A percentile compares a stretch with the other conserved stretches of the same genome.
Conservation (phyloP, 805 yeast genomes). For the Starmerella etchellsii region DNA sequence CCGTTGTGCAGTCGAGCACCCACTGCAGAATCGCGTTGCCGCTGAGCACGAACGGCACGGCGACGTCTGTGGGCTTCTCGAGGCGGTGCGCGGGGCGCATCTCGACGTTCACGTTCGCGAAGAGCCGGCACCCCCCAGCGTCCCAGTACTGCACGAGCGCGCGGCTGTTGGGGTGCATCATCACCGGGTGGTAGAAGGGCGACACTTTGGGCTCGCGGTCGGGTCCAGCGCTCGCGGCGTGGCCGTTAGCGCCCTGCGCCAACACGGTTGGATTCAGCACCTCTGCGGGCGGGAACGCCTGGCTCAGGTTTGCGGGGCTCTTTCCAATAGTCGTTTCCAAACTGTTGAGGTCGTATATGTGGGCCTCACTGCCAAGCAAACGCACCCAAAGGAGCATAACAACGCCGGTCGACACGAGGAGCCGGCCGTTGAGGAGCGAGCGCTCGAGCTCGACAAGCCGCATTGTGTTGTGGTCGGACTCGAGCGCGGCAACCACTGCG, state of each 20-base stretch:
- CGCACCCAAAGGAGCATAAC: slow-evolving; percentile 49
- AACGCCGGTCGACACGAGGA: slow-evolving; percentile 46
- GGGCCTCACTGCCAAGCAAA: slow-evolving; percentile 54
- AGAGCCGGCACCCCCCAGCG: slow-evolving; percentile 54
- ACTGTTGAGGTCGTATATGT: slow-evolving; percentile 41
- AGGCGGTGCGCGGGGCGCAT: slow-evolving; percentile 2
- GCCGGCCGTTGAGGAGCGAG: slow-evolving; percentile 41
- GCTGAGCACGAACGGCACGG: slow-evolving; percentile 39
- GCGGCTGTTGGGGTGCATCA: slow-evolving; percentile 82
- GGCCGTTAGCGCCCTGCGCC: background rate
- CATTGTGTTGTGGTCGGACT: slow-evolving; percentile 57
- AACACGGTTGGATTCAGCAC: slow-evolving; percentile 1
- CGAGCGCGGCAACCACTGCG: slow-evolving; percentile 28
- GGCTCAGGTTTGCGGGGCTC: background rate
- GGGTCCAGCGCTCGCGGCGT: background rate
- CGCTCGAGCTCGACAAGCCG: slow-evolving; percentile 56
- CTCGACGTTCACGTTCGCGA: slow-evolving; percentile 31
- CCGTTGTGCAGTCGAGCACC: slow-evolving; percentile 81
- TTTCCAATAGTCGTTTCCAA: background rate
- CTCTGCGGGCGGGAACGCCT: background rate
- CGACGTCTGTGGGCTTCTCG: slow-evolving; percentile 18
- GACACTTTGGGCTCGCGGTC: slow-evolving; percentile 5
- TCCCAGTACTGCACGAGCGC: slow-evolving; percentile 69
- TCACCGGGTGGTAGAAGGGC: slow-evolving; percentile 63
- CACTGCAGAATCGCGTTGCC: slow-evolving; percentile 78